Evolutionary conservation across 2,329 filamentous ascomycete species (phyloP).

Genomic region (Tolypocladium tundrense): DNA sequence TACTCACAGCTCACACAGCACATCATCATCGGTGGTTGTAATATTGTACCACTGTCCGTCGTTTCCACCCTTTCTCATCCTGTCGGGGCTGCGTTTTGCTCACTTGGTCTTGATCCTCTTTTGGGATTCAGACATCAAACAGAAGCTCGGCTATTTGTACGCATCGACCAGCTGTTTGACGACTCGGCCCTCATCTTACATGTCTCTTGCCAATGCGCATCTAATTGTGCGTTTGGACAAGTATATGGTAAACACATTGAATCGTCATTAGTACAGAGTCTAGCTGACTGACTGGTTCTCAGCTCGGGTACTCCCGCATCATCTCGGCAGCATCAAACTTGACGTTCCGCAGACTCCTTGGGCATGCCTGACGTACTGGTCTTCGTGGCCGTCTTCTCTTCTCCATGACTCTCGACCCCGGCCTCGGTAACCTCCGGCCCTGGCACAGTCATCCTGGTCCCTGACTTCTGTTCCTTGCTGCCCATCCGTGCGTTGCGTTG

Average conservation of each 20-base stretch:
- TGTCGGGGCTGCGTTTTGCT: too few relatives aligned
- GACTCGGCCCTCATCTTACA: too few relatives aligned
- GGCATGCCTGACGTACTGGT: not conserved
- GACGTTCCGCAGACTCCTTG: not conserved
- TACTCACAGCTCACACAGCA: too few relatives aligned
- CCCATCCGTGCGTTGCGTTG: not conserved
- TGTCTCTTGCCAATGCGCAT: not conserved
- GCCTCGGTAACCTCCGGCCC: not conserved
- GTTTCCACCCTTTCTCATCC: too few relatives aligned
- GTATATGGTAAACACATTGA: not conserved
- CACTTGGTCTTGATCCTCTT: too few relatives aligned
- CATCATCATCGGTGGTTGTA: too few relatives aligned
- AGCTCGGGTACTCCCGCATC: not conserved
- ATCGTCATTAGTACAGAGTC: not conserved
- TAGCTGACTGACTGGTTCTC: not conserved
- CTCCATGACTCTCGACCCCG: too few relatives aligned
- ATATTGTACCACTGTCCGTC: too few relatives aligned
- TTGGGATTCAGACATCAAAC: too few relatives aligned
- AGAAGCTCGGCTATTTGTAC: not conserved
- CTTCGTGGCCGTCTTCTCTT: not conserved
- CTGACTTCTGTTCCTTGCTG: not conserved
- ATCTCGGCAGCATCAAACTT: not conserved
- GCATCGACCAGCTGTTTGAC: not conserved
- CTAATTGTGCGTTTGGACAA: not conserved
- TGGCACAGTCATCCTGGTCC: not conserved